Evolutionary conservation across 2,329 filamentous ascomycete genomes (phyloP).

Genomic region (Sporothrix curviconia): DNA sequence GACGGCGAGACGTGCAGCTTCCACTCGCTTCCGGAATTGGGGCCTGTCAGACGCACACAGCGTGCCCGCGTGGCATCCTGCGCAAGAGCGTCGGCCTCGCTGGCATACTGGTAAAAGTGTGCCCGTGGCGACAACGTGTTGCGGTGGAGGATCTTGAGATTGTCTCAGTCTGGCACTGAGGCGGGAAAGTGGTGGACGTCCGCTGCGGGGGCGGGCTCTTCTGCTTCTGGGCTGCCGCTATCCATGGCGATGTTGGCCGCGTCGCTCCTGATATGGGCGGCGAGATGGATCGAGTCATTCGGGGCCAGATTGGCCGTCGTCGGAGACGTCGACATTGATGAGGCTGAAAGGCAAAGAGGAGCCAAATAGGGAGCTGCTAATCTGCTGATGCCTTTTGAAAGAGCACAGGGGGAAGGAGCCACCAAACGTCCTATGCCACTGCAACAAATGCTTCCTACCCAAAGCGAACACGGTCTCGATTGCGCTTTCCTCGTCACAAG

Average conservation of each 20-base stretch:
- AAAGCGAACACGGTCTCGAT: no score
- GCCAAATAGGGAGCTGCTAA: no score
- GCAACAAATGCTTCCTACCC: no score
- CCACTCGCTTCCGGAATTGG: conserved; percentile 31
- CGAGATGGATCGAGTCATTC: background rate
- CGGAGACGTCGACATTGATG: no score
- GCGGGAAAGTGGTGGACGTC: background rate
- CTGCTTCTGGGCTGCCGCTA: background rate
- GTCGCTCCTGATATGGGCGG: background rate
- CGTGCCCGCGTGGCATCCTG: background rate
- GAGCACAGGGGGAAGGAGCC: no score
- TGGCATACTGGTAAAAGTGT: conserved; percentile 48
- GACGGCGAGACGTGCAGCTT: conserved; percentile 43
- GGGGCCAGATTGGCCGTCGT: background rate
- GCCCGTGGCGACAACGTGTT: conserved; percentile 52
- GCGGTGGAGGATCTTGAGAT: conserved; percentile 51
- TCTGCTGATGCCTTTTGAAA: no score
- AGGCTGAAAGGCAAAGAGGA: no score
- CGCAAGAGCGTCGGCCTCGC: conserved; percentile 23
- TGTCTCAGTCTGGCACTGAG: conserved; percentile 51
- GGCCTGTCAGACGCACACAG: conserved; percentile 17
- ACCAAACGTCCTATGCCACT: no score
- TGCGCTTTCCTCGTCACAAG: no score
- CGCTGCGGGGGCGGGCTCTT: background rate
- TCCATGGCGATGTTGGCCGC: background rate